A percentile compares a stretch with the other conserved stretches of the same genome.
These are phyloP conservation scores for Fusarium euwallaceae DNA, from an alignment of 2,329 filamentous ascomycete genomes.

Conservation along the genomic window DNA sequence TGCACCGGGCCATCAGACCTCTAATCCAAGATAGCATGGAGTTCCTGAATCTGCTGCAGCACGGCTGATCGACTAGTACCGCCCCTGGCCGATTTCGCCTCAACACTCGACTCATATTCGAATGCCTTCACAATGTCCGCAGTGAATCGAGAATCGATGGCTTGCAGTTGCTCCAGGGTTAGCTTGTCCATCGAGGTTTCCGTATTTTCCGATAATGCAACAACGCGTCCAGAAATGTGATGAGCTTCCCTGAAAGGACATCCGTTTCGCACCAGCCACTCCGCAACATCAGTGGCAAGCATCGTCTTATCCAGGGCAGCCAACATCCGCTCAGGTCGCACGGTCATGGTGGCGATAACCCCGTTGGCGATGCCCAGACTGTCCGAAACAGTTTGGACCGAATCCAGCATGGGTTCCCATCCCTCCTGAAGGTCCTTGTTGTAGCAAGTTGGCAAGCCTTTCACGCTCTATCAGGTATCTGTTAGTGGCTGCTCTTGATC, in stretches of 20 bases:
- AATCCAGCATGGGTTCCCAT: slow-evolving; percentile 81
- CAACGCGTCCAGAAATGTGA: slow-evolving; percentile 79
- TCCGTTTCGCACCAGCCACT: slow-evolving; percentile 72
- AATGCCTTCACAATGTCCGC: slow-evolving; percentile 75
- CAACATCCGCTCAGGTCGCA: slow-evolving; percentile 77
- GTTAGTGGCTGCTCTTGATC: slow-evolving; percentile 48
- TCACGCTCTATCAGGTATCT: slow-evolving; percentile 56
- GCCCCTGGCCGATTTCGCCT: slow-evolving; percentile 76
- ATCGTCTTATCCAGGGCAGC: slow-evolving; percentile 80
- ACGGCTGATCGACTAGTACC: slow-evolving; percentile 77
- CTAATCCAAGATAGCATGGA: slow-evolving; percentile 52
- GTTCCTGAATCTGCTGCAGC: slow-evolving; percentile 68
- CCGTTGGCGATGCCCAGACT: slow-evolving; percentile 82
- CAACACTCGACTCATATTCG: slow-evolving; percentile 80
- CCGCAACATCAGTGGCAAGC: slow-evolving; percentile 76
- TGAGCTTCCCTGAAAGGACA: slow-evolving; percentile 84
- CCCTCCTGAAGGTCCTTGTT: slow-evolving; percentile 85
- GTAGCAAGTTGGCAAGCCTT: slow-evolving; percentile 78
- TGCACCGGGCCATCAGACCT: slow-evolving; percentile 39
- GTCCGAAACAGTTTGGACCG: slow-evolving; percentile 79
- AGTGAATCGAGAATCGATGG: slow-evolving; percentile 77
- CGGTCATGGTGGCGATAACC: slow-evolving; percentile 75
- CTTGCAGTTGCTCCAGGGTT: slow-evolving; percentile 74
- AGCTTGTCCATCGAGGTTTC: slow-evolving; percentile 77
- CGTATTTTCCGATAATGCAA: slow-evolving; percentile 76